A percentile compares a stretch with the other conserved stretches of the same genome.
These are phyloP conservation scores for Pseudogymnoascus verrucosus DNA, from an alignment of 2,329 filamentous ascomycete species.

Conservation along the genomic window DNA sequence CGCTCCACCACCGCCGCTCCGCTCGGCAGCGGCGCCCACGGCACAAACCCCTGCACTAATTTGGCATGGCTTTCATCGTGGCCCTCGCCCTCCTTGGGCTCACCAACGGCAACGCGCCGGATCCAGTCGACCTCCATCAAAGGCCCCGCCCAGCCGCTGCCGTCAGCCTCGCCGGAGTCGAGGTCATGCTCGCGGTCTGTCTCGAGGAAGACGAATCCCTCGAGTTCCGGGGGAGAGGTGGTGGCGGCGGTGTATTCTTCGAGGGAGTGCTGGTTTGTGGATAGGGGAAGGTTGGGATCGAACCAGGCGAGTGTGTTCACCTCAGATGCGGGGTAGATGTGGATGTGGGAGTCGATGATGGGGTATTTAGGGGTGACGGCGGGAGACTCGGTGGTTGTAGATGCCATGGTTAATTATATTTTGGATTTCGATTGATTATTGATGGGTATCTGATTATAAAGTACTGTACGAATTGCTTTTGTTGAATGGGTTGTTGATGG, in stretches of 20 bases:
- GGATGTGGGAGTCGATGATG: slow-evolving; percentile 86
- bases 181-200: slow-evolving; percentile 64
- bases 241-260: slow-evolving; percentile 25
- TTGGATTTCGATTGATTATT: neutral
- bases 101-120: slow-evolving; percentile 55
- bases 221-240: slow-evolving; percentile 34
- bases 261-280: slow-evolving; percentile 22
- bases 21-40: slow-evolving; percentile 77
- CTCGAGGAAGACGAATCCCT: slow-evolving; percentile 77
- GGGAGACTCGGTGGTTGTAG: neutral
- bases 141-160: slow-evolving; percentile 56
- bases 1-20: slow-evolving; percentile 49
- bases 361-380: slow-evolving; percentile 32
- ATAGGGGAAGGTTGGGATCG: slow-evolving; percentile 46
- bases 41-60: slow-evolving; percentile 62
- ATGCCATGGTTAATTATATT: neutral
- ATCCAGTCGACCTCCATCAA: slow-evolving; percentile 66
- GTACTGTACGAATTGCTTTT: neutral
- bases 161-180: slow-evolving; percentile 36
- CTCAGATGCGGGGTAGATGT: slow-evolving; percentile 70
- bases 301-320: slow-evolving; percentile 62
- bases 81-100: slow-evolving; percentile 48
- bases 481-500: neutral
- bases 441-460: neutral
- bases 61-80: slow-evolving; percentile 43